Evolutionary conservation across 331 rosid genomes (phyloP).

Genomic region (Arachis monticola): DNA sequence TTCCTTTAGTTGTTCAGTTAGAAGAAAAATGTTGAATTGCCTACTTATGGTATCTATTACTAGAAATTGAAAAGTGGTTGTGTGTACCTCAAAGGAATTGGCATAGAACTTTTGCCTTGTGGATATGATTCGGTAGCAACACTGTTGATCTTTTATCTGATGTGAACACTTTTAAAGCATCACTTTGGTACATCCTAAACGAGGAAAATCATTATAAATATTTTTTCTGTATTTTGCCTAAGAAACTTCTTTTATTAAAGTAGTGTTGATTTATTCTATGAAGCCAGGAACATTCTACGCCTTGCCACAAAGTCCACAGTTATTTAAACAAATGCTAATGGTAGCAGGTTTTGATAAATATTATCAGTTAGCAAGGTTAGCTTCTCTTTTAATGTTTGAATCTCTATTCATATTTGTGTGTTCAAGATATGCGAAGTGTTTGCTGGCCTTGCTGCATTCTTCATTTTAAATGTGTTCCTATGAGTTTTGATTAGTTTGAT

Average conservation of each 20-base stretch:
- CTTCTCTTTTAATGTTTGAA: conserved; percentile 26
- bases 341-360: conserved; percentile 95
- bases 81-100: neutral
- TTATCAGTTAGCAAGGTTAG: conserved; percentile 90
- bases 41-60: neutral
- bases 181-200: neutral
- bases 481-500: neutral
- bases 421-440: conserved; percentile 18
- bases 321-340: conserved; percentile 98
- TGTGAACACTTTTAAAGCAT: neutral
- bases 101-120: neutral
- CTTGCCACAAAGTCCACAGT: conserved; percentile 98
- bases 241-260: conserved; percentile 36
- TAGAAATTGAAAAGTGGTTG: conserved; percentile 16
- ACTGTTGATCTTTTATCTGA: conserved; percentile 8
- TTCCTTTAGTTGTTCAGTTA: neutral
- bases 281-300: conserved; percentile 99
- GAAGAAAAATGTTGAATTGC: conserved; percentile 10
- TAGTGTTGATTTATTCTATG: conserved; percentile 62
- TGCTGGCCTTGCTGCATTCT: neutral
- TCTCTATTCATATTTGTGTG: neutral
- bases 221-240: neutral
- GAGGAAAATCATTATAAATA: neutral
- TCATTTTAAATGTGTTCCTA: neutral
- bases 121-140: neutral